phyloP scores from a whole-genome alignment of 2,329 filamentous ascomycete genomes.

The Ophiostoma himal-ulmi region DNA sequence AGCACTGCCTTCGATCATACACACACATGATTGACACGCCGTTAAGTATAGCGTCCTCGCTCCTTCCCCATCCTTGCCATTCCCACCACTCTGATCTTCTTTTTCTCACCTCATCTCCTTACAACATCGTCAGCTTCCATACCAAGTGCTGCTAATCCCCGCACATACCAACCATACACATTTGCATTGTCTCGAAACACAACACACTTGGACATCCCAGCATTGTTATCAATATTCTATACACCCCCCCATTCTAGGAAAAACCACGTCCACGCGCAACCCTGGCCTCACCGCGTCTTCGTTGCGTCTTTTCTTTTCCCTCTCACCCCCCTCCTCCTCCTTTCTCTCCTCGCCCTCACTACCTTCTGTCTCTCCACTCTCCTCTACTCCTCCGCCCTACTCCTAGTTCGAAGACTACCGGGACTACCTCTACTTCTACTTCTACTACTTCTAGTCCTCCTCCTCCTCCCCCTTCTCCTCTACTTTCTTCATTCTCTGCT shows the following conservation, averaged over 20 bases:
- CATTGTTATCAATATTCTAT: neutral
- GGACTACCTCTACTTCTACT: neutral
- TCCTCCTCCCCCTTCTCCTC: neutral
- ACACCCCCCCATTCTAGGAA: neutral
- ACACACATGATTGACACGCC: conserved; percentile 13
- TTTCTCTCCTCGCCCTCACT: neutral
- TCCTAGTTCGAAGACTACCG: neutral
- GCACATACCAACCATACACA: neutral
- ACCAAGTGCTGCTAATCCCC: neutral
- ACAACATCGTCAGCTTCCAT: neutral
- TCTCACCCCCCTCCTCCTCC: conserved; percentile 13
- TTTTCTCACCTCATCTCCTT: neutral
- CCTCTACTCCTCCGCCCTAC: neutral
- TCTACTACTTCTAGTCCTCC: conserved; percentile 1
- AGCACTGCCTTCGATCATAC: neutral
- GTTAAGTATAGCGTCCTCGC: conserved; percentile 12
- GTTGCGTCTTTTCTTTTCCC: conserved; percentile 13
- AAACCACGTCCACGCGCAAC: conserved; percentile 13
- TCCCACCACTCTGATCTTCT: neutral
- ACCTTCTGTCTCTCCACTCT: conserved; percentile 9
- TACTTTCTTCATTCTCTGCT: neutral
- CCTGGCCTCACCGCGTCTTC: conserved; percentile 15
- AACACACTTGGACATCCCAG: conserved; percentile 9
- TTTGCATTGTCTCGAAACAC: neutral
- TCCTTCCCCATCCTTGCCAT: neutral